These are phyloP conservation scores for Aspergillus proliferans DNA, from an alignment of 2,329 filamentous ascomycete species.

Conservation along the genomic window DNA sequence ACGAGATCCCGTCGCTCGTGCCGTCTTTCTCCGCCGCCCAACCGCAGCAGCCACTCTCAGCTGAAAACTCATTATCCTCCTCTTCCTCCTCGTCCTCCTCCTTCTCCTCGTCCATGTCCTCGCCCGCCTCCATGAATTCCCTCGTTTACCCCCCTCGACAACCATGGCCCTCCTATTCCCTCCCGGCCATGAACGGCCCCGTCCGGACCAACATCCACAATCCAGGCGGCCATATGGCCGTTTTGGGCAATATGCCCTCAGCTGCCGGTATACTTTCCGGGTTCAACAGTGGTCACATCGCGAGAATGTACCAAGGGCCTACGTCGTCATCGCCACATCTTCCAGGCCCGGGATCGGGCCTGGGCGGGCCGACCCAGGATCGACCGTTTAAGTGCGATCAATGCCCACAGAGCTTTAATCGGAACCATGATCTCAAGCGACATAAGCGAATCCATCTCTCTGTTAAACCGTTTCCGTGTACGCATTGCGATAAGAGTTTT, in stretches of 20 bases:
- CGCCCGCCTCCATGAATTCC: not conserved
- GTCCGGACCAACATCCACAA: constrained; percentile 75
- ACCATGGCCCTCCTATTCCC: constrained; percentile 48
- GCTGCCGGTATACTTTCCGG: constrained; percentile 48
- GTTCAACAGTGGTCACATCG: constrained; percentile 57
- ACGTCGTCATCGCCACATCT: constrained; percentile 26
- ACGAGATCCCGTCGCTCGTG: too few species aligned
- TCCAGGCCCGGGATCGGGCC: constrained; percentile 51
- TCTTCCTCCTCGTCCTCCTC: too few species aligned
- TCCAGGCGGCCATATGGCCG: constrained; percentile 63
- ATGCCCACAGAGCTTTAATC: constrained; percentile 88
- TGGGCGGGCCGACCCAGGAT: constrained; percentile 58
- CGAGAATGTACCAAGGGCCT: constrained; percentile 51
- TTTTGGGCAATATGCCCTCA: constrained; percentile 55
- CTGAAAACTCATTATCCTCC: too few species aligned
- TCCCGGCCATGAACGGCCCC: constrained; percentile 58
- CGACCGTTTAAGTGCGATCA: constrained; percentile 91
- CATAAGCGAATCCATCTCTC: constrained; percentile 93
- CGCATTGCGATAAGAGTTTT: constrained; percentile 90
- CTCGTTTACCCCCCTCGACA: constrained; percentile 23
- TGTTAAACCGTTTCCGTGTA: constrained; percentile 92
- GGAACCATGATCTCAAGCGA: constrained; percentile 92
- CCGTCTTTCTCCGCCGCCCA: constrained; percentile 19
- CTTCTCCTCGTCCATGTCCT: too few species aligned
- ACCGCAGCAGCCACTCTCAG: constrained; percentile 11